A percentile compares a stretch with the other conserved stretches of the same genome.
These are phyloP conservation scores for Gracilaria vermiculophylla DNA, from an alignment of 23 red algal species.

Conservation along the genomic window DNA sequence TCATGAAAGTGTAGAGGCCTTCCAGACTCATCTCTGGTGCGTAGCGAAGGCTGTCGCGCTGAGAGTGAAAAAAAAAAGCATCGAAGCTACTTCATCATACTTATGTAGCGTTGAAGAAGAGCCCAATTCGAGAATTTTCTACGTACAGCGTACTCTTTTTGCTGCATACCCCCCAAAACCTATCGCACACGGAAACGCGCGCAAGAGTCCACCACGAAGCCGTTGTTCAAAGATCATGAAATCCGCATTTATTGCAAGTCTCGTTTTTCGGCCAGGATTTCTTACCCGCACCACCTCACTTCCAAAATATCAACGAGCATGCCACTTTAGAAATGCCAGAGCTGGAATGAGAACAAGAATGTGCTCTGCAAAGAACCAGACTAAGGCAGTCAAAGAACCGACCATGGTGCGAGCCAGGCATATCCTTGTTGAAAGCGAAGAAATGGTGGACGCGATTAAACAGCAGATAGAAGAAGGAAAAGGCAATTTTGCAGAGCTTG, in stretches of 20 bases:
- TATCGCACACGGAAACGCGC: too few species aligned
- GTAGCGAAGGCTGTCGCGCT: too few species aligned
- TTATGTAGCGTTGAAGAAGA: too few species aligned
- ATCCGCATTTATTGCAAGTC: background rate
- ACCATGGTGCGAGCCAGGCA: constrained; percentile 80
- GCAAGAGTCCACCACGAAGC: too few species aligned
- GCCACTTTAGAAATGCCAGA: background rate
- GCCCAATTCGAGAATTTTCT: too few species aligned
- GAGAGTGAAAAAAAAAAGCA: too few species aligned
- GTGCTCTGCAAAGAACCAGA: background rate
- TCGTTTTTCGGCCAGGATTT: background rate
- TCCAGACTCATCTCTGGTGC: too few species aligned
- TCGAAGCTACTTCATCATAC: too few species aligned
- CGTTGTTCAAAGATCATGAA: background rate
- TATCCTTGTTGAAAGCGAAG: constrained; percentile 83
- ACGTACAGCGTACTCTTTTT: too few species aligned
- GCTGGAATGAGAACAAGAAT: constrained; percentile 4
- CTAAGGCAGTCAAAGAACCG: background rate
- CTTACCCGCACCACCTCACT: background rate
- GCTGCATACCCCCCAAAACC: too few species aligned
- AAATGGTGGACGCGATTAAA: constrained; percentile 60
- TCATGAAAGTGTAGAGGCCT: too few species aligned
- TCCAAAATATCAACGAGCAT: background rate
- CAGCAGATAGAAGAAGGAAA: constrained; percentile 60
- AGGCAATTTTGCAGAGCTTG: constrained; percentile 54